Conservation (phyloP, 2,329 filamentous ascomycete genomes). For the Fusarium bactridioides region DNA sequence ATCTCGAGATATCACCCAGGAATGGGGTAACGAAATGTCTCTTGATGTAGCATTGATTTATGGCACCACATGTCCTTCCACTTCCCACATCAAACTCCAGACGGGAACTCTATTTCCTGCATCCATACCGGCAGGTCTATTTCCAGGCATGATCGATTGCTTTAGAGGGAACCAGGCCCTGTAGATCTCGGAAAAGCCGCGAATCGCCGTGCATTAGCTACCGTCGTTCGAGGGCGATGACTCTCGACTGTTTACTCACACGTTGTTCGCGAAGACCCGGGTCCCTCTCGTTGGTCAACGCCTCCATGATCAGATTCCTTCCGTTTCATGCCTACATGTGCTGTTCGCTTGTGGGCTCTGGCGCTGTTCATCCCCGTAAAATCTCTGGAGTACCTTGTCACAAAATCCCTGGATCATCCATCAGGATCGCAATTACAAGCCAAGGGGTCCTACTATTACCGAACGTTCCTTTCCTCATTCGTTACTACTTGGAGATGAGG, state of each 20-base stretch:
- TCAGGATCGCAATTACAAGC: slow-evolving; percentile 7
- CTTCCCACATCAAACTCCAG: slow-evolving; percentile 1
- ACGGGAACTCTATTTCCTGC: neutral
- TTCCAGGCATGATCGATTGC: neutral
- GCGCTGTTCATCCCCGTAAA: slow-evolving; percentile 31
- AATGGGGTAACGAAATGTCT: slow-evolving; percentile 11
- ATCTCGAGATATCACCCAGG: neutral
- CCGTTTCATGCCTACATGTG: slow-evolving; percentile 33
- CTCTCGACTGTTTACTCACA: slow-evolving; percentile 32
- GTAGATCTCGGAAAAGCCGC: slow-evolving; percentile 24
- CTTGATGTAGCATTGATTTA: slow-evolving; percentile 10
- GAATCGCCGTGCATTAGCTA: slow-evolving; percentile 7
- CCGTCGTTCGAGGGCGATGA: slow-evolving; percentile 23
- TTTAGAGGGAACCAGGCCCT: slow-evolving; percentile 1
- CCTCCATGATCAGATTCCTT: slow-evolving; percentile 40
- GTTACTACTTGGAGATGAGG: neutral
- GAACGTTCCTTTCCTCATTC: slow-evolving; percentile 7
- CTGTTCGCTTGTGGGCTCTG: slow-evolving; percentile 34
- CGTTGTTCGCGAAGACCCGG: slow-evolving; percentile 40
- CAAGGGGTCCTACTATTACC: slow-evolving; percentile 14
- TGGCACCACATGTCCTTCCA: slow-evolving; percentile 21
- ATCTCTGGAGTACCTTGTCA: slow-evolving; percentile 30
- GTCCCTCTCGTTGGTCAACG: slow-evolving; percentile 28
- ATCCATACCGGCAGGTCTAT: neutral
- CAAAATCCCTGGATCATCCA: slow-evolving; percentile 9